A percentile compares a stretch with the other conserved stretches of the same genome.
Evolutionary conservation across 2,329 filamentous ascomycete genomes (phyloP).

Genomic region (Colletotrichum nymphaeae): DNA sequence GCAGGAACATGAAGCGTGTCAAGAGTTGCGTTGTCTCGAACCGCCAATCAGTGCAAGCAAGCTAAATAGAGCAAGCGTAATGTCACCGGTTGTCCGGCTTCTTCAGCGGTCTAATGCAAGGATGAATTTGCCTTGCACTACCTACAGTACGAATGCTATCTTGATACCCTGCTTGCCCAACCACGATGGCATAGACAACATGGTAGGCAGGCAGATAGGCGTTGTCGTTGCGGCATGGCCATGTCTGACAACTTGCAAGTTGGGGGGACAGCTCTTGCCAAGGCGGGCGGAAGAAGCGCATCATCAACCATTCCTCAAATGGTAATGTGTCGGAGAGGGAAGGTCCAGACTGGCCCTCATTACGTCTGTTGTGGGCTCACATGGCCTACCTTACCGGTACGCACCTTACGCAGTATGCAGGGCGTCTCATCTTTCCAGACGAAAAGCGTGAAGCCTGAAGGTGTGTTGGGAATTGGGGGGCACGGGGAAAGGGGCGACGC

Average conservation of each 20-base stretch:
- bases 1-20: too few species aligned
- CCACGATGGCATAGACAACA: too few species aligned
- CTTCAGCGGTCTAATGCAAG: too few species aligned
- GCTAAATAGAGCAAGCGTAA: too few species aligned
- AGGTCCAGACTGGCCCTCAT: constrained; percentile 2
- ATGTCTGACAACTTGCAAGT: neutral
- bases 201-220: neutral
- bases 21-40: too few species aligned
- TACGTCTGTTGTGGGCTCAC: constrained; percentile 31
- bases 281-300: constrained; percentile 5
- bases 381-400: constrained; percentile 1
- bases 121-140: too few species aligned
- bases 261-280: constrained; percentile 1
- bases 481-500: neutral
- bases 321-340: neutral
- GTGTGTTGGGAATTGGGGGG: neutral
- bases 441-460: neutral
- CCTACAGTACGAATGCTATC: too few species aligned
- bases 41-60: too few species aligned
- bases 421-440: constrained; percentile 20
- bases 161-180: too few species aligned
- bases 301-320: constrained; percentile 11
- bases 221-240: neutral
- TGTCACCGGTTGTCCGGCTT: too few species aligned
- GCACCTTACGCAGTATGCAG: too few species aligned